phyloP scores from a whole-genome alignment of 2,329 filamentous ascomycete species.

The Salinomyces thailandicus region DNA sequence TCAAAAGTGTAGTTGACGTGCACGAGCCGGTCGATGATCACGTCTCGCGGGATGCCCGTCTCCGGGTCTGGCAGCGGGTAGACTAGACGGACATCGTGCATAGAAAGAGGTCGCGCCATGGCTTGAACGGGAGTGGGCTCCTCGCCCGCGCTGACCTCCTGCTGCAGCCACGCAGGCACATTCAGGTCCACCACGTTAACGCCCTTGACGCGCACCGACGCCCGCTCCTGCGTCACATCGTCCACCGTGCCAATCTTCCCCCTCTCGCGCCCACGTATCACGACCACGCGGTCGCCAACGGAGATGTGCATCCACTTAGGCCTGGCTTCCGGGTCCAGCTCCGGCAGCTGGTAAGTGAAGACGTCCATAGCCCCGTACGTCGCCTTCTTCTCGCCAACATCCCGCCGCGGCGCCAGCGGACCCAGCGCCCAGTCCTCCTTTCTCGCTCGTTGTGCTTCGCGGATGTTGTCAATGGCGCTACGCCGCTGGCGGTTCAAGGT shows the following conservation, averaged over 20 bases:
- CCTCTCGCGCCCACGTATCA: slow-evolving; percentile 66
- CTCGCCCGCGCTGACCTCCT: slow-evolving; percentile 30
- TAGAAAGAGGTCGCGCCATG: slow-evolving; percentile 38
- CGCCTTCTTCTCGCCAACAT: slow-evolving; percentile 50
- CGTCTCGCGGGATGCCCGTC: slow-evolving; percentile 58
- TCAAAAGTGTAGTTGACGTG: slow-evolving; percentile 13
- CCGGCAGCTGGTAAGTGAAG: slow-evolving; percentile 17
- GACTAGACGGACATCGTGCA: slow-evolving; percentile 70
- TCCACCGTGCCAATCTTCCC: slow-evolving; percentile 71
- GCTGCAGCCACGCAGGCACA: slow-evolving; percentile 32
- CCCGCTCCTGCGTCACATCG: slow-evolving; percentile 36
- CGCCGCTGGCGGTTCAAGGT: slow-evolving; percentile 4
- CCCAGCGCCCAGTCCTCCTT: slow-evolving; percentile 72
- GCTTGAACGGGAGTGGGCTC: slow-evolving; percentile 7
- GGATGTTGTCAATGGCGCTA: slow-evolving; percentile 23
- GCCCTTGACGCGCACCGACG: slow-evolving; percentile 27
- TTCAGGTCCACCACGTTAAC: slow-evolving; percentile 35
- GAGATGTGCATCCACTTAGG: slow-evolving; percentile 26
- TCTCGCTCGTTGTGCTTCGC: slow-evolving; percentile 45
- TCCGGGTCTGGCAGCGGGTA: slow-evolving; percentile 58
- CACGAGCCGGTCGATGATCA: slow-evolving; percentile 64
- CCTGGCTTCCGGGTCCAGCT: slow-evolving; percentile 15
- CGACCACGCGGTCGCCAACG: slow-evolving; percentile 66
- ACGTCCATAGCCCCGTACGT: slow-evolving; percentile 45
- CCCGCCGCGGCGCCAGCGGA: slow-evolving; percentile 63